phyloP scores from a whole-genome alignment of 192 early-diverging fungal genomes.

The Backusella sp. region DNA sequence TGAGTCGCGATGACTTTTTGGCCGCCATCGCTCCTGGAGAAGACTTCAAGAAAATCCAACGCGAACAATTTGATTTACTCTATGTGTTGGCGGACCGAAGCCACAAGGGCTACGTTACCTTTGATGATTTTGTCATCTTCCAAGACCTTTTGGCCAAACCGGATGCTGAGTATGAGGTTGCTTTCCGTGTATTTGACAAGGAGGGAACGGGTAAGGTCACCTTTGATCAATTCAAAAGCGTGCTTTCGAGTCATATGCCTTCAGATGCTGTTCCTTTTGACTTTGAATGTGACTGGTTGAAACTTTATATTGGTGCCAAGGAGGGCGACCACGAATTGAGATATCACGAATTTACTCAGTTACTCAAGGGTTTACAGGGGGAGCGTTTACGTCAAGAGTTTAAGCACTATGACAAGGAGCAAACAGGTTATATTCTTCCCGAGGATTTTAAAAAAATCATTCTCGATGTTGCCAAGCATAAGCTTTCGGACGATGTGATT shows the following conservation, averaged over 20 bases:
- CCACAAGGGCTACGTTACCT: constrained; percentile 46
- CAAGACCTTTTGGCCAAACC: constrained; percentile 59
- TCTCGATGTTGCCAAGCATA: constrained; percentile 61
- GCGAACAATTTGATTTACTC: constrained; percentile 56
- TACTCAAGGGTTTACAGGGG: constrained; percentile 66
- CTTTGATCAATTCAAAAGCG: constrained; percentile 66
- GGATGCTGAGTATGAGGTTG: constrained; percentile 74
- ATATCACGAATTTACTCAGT: constrained; percentile 69
- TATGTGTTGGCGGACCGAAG: constrained; percentile 59
- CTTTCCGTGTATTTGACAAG: constrained; percentile 65
- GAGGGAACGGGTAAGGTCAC: constrained; percentile 60
- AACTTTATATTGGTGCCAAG: constrained; percentile 62
- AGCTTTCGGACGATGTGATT: constrained; percentile 60
- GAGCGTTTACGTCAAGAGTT: constrained; percentile 73
- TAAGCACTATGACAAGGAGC: constrained; percentile 65
- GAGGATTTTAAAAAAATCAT: constrained; percentile 63
- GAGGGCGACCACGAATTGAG: constrained; percentile 54
- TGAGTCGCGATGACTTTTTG: constrained; percentile 61
- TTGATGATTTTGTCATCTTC: constrained; percentile 65
- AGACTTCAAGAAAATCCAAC: constrained; percentile 54
- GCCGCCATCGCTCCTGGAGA: constrained; percentile 53
- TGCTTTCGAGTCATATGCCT: constrained; percentile 51
- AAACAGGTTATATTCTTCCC: constrained; percentile 57
- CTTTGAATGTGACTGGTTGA: constrained; percentile 73
- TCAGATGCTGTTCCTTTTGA: constrained; percentile 63